These are phyloP conservation scores for Neopestalotiopsis sp. DNA, from an alignment of 2,329 filamentous ascomycete genomes.

Conservation along the genomic window DNA sequence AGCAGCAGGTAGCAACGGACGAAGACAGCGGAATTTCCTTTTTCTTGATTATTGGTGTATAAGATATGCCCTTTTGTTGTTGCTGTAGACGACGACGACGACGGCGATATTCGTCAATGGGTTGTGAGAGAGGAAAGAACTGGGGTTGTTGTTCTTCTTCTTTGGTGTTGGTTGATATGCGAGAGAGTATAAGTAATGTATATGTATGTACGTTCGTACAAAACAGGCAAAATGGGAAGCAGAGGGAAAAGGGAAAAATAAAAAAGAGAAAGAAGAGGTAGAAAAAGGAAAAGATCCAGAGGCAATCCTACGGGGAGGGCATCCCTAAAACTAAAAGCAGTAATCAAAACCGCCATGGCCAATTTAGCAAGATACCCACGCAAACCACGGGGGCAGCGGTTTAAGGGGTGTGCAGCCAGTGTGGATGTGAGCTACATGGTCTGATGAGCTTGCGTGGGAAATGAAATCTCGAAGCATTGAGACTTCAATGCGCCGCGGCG, in stretches of 20 bases:
- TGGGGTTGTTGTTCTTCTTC: not conserved
- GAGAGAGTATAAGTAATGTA: not conserved
- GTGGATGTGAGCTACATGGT: constrained; percentile 34
- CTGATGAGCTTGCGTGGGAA: constrained; percentile 27
- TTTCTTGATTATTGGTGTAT: not conserved
- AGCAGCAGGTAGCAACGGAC: constrained; percentile 24
- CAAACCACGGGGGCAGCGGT: constrained; percentile 24
- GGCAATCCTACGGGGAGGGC: constrained; percentile 5
- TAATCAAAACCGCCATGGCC: constrained; percentile 36
- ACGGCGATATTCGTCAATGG: not conserved
- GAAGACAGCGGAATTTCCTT: constrained; percentile 18
- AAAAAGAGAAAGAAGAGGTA: constrained; percentile 24
- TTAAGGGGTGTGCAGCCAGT: constrained; percentile 28
- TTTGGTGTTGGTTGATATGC: not conserved
- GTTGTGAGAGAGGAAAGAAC: not conserved
- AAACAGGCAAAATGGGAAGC: constrained; percentile 23
- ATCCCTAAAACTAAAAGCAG: constrained; percentile 37
- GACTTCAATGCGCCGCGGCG: constrained; percentile 33
- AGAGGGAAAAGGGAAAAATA: constrained; percentile 18
- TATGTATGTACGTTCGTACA: constrained; percentile 24
- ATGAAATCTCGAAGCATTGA: constrained; percentile 37
- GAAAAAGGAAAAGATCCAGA: constrained; percentile 22
- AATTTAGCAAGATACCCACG: constrained; percentile 32
- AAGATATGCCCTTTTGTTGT: not conserved
- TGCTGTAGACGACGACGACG: not conserved